Evolutionary conservation across 2,329 filamentous ascomycete genomes (phyloP).

Genomic region (Aaosphaeria arxii): DNA sequence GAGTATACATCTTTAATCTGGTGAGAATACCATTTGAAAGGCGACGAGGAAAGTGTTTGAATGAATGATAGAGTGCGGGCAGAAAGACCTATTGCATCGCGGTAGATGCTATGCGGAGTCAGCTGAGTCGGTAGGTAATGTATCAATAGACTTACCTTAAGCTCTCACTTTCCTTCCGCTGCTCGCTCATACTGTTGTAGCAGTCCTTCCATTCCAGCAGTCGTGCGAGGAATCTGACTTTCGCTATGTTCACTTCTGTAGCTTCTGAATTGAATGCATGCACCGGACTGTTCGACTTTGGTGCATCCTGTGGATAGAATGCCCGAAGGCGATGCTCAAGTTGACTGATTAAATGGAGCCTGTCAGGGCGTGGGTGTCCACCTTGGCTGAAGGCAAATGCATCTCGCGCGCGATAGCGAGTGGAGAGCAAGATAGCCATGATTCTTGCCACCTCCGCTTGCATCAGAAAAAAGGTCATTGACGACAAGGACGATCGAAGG

Average conservation of each 20-base stretch:
- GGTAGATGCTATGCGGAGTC: conserved; percentile 9
- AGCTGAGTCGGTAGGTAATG: background rate
- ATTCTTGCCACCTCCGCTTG: conserved; percentile 14
- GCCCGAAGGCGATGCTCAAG: conserved; percentile 9
- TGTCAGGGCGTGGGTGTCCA: conserved; percentile 5
- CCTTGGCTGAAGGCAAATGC: background rate
- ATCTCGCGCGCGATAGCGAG: conserved; percentile 13
- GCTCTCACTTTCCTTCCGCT: conserved; percentile 6
- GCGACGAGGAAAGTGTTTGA: conserved; percentile 11
- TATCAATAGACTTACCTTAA: conserved; percentile 8
- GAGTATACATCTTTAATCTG: conserved; percentile 13
- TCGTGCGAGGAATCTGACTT: conserved; percentile 11
- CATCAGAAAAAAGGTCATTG: conserved; percentile 13
- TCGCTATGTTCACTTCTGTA: conserved; percentile 9
- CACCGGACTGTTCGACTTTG: conserved; percentile 9
- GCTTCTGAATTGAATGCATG: conserved; percentile 11
- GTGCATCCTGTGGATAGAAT: conserved; percentile 6
- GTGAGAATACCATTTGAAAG: conserved; percentile 15
- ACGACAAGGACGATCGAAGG: conserved; percentile 11
- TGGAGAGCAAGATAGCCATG: conserved; percentile 9
- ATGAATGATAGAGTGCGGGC: conserved; percentile 9
- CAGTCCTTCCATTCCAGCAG: conserved; percentile 10
- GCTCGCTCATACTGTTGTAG: conserved; percentile 1
- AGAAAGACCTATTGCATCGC: conserved; percentile 12
- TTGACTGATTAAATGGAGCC: conserved; percentile 5